Percentiles rank a stretch among this genome's conserved stretches.
Conservation (phyloP, 768 basidiomycete species). For the Tylopilus sp. region DNA sequence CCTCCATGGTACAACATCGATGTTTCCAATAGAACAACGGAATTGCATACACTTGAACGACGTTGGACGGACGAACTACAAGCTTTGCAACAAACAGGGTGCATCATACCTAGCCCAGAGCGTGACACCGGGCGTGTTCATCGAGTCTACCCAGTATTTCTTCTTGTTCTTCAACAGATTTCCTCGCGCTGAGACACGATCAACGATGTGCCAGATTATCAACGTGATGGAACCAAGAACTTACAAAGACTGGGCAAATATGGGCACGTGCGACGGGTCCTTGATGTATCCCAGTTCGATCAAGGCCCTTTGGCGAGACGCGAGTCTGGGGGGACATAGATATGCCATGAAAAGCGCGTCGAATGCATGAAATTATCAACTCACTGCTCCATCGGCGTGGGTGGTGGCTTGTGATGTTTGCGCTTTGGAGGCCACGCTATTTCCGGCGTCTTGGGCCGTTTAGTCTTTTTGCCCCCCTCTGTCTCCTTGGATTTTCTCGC, state of each 20-base stretch:
- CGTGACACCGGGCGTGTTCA: constrained; percentile 18
- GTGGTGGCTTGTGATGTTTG: constrained; percentile 49
- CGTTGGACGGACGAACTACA: too few relatives aligned
- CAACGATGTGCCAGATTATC: background rate
- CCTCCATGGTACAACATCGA: too few relatives aligned
- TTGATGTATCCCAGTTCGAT: constrained; percentile 60
- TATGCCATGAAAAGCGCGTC: background rate
- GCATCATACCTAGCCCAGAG: background rate
- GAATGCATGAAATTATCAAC: constrained; percentile 14
- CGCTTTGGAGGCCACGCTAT: constrained; percentile 64
- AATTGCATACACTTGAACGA: too few relatives aligned
- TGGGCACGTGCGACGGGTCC: constrained; percentile 45
- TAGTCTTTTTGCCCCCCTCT: constrained; percentile 2
- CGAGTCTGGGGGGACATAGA: constrained; percentile 38
- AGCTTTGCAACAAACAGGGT: background rate
- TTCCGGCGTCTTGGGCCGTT: constrained; percentile 33
- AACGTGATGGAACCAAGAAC: constrained; percentile 23
- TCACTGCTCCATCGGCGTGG: constrained; percentile 50
- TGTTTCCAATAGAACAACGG: too few relatives aligned
- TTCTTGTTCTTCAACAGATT: constrained; percentile 40
- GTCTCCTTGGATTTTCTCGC: constrained; percentile 21
- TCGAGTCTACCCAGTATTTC: constrained; percentile 44
- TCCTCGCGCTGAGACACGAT: constrained; percentile 34
- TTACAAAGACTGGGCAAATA: constrained; percentile 67
- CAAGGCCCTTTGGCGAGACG: constrained; percentile 55